Evolutionary conservation across 1,284 basidiomycete species (phyloP), one percentile per base, ranked within the genome.

Genomic region (Ustilago loliicola): DNA sequence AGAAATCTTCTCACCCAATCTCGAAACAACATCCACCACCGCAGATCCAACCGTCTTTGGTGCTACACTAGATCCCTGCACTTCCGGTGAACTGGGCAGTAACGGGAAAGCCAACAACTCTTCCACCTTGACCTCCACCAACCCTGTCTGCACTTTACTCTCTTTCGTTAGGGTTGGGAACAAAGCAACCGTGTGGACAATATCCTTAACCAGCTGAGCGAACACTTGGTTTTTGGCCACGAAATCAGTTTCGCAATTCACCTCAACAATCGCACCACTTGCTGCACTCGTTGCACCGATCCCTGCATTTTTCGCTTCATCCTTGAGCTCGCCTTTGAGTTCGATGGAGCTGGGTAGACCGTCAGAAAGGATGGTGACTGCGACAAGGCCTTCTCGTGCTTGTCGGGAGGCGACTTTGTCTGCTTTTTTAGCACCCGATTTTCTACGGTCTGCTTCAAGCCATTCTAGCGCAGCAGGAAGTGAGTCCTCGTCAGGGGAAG

Each of bases 191-290:
- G 94, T 95, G 81, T 94, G 92, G 3, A 94, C 93, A 77, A 98
- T 92, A 77, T 94, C 92, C 42, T 90, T 89, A 15, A 93, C 92
- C 32, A 96, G 90, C 67, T 90, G 89, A 8, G 90, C 89, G 83
- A 98, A 98, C 10, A 96, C 89, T 67, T 93, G 91, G 84, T 95
- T 96, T 77, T 94, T 89, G 19, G 92, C 94, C 15, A 98, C 96
- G 86, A 98, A 98, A 88, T 98, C 96, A 48, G 96, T 98, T 88
- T 98, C 96, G 89, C 96, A 98, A 83, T 94, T 95, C 72, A 98
- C 89, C 87, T 98, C 96, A 67, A 98, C 89, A 89, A 98, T 93
- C 15, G 92, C 91, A 7, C 93, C 94, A 29, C 93, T 90, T 48
- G 83, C 77, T 4, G 69, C 53, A 15, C 73, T 62, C 1, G 80